Evolutionary conservation across 202 grass and related monocot genomes (phyloP).

Genomic region (Hordeum pubiflorum): DNA sequence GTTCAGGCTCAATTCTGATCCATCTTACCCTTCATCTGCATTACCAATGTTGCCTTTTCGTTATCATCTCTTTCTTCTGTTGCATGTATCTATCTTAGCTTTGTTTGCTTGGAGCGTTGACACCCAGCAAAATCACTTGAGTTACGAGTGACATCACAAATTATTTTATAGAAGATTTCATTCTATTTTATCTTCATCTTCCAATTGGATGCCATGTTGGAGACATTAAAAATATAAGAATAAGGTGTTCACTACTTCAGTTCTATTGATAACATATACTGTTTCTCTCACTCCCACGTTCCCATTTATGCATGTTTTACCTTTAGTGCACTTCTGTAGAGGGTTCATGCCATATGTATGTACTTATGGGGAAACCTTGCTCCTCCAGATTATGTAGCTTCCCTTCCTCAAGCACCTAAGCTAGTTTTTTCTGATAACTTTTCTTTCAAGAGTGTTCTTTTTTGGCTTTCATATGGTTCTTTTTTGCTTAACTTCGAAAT

Average conservation of each 20-base stretch:
- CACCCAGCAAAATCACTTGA: background rate
- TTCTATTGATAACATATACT: background rate
- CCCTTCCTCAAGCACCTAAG: slow-evolving; percentile 19
- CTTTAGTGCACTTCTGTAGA: background rate
- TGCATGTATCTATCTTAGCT: slow-evolving; percentile 5
- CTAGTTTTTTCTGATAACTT: slow-evolving; percentile 7
- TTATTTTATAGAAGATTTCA: background rate
- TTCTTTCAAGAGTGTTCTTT: background rate
- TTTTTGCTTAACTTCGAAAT: slow-evolving; percentile 15
- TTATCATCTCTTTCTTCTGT: background rate
- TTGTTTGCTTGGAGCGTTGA: background rate
- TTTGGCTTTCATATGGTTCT: background rate
- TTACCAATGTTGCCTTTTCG: background rate
- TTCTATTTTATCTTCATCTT: slow-evolving; percentile 21
- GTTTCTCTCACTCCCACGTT: background rate
- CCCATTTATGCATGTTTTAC: background rate
- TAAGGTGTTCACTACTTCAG: background rate
- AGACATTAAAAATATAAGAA: background rate
- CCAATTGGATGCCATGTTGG: background rate
- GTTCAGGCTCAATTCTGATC: background rate
- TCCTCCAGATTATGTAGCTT: background rate
- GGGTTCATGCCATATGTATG: background rate
- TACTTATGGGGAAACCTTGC: background rate
- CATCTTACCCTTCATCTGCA: slow-evolving; percentile 7
- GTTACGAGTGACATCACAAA: background rate